Base-by-base conservation (phyloP, 1,284 basidiomycete species). In the Chondrostereum purpureum region DNA sequence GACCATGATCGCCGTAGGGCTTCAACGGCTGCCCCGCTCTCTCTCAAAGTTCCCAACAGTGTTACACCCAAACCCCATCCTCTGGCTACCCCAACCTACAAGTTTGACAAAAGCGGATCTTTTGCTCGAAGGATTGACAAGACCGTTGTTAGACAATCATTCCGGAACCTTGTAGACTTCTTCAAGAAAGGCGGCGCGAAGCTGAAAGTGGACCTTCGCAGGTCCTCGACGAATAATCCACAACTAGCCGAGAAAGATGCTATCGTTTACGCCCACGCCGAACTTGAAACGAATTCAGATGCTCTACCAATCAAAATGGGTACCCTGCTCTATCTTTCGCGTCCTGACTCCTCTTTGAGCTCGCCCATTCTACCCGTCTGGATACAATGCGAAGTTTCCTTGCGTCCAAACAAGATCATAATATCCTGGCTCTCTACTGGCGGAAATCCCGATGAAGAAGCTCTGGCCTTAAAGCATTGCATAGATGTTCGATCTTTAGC, bases 131-230 rank as follows among this genome's bases (percentile, higher is more conserved):
- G 59, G 47, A 73, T 70, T 50, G 67, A 64, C 42, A 73, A 68
- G 49, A 81, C 78, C 13, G 78, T 78, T 2, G 65, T 86, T 37
- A 73, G 80, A 24, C 76, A 77, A 55, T 86, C 83, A 17, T 68
- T 87, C 53, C 72, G 75, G 35, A 85, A 79, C 54, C 61, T 86
- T 18, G 62, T 87, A 34, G 75, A 80, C 2, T 73, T 78, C 2
- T 72, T 87, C 63, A 83, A 73, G 63, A 83, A 78, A 59, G 69
- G 61, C 61, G 72, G 60, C 48, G 62, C 52, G 17, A 34, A 38
- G 31, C 42, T 49, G 20, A 42, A 44, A 22, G 3, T 41, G 17
- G 40, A 46, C 33, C 39, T 11, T 41, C n/a, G n/a, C n/a, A n/a
- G n/a, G n/a, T n/a, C n/a, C n/a, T n/a, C n/a, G n/a, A n/a, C n/a